Evolutionary conservation across 352 stramenopile species (phyloP).

Genomic region (Globisporangium splendens): DNA sequence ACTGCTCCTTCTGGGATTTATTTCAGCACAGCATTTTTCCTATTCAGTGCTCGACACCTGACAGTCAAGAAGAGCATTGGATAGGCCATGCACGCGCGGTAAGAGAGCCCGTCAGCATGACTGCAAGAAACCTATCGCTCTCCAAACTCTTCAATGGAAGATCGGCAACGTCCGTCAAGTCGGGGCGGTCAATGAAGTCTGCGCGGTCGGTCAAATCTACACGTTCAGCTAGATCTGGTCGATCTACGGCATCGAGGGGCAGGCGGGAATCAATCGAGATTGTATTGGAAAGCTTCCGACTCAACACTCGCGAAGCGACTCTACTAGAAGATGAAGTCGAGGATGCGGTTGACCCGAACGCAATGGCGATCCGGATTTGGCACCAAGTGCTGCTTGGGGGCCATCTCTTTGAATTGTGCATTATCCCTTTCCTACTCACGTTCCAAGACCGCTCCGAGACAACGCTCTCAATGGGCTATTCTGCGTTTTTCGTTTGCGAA

Average conservation of each 20-base stretch:
- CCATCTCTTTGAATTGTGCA: conserved; percentile 43
- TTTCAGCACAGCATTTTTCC: conserved; percentile 9
- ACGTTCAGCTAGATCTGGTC: neutral
- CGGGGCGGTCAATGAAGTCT: neutral
- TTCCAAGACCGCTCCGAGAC: conserved; percentile 24
- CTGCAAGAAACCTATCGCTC: too few species aligned
- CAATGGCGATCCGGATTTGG: conserved; percentile 42
- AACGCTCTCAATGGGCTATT: neutral
- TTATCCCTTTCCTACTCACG: conserved; percentile 47
- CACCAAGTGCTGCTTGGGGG: conserved; percentile 36
- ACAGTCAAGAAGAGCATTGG: too few species aligned
- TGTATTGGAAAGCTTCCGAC: conserved; percentile 11
- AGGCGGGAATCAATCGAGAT: conserved; percentile 5
- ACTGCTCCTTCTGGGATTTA: conserved; percentile 20
- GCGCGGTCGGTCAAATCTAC: neutral
- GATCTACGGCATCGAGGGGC: neutral
- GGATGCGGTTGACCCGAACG: conserved; percentile 36
- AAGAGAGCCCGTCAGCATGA: too few species aligned
- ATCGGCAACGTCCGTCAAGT: conserved; percentile 3
- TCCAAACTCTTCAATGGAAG: neutral
- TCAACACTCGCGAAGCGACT: conserved; percentile 5
- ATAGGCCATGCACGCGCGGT: too few species aligned
- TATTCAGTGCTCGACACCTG: too few species aligned
- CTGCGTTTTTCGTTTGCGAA: conserved; percentile 16
- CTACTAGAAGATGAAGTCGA: conserved; percentile 18